Conservation (phyloP, 768 basidiomycete genomes). For the Amanita thiersii region DNA sequence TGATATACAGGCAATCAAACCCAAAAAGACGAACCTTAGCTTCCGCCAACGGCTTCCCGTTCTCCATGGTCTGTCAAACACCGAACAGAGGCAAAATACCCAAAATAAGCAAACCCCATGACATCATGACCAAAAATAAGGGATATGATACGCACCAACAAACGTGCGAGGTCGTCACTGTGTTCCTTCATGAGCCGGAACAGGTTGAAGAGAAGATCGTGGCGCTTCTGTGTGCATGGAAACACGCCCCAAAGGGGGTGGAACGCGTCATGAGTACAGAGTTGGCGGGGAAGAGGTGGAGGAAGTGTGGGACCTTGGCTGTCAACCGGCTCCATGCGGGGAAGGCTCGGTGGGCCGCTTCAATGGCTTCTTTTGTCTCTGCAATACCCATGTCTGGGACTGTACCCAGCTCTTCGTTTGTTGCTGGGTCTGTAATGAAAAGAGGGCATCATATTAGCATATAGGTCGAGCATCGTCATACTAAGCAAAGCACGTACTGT, state of each 20-base stretch:
- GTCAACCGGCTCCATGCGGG: slow-evolving; percentile 82
- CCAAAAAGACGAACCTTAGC: slow-evolving; percentile 46
- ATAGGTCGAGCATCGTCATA: neutral
- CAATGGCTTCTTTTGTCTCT: slow-evolving; percentile 81
- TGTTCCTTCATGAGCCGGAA: slow-evolving; percentile 74
- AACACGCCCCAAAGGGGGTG: too few species aligned
- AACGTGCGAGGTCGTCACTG: slow-evolving; percentile 76
- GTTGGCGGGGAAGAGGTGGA: neutral
- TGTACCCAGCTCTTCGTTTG: slow-evolving; percentile 71
- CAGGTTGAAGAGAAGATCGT: slow-evolving; percentile 78
- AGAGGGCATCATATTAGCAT: slow-evolving; percentile 3
- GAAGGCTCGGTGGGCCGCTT: slow-evolving; percentile 75
- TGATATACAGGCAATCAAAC: neutral
- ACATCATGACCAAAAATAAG: slow-evolving; percentile 18
- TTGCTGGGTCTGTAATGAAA: slow-evolving; percentile 75
- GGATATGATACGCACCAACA: slow-evolving; percentile 61
- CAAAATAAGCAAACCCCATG: slow-evolving; percentile 8
- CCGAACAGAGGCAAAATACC: slow-evolving; percentile 1
- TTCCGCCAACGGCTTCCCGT: slow-evolving; percentile 86
- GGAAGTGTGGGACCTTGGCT: slow-evolving; percentile 51
- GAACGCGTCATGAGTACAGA: neutral
- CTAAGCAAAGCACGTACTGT: too few species aligned
- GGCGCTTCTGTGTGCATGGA: slow-evolving; percentile 69
- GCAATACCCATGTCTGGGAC: slow-evolving; percentile 84
- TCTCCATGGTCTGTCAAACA: slow-evolving; percentile 84